Percentiles rank a stretch among this genome's conserved stretches.
phyloP scores from a whole-genome alignment of 257 asterid genomes.

The Ilex asprella region DNA sequence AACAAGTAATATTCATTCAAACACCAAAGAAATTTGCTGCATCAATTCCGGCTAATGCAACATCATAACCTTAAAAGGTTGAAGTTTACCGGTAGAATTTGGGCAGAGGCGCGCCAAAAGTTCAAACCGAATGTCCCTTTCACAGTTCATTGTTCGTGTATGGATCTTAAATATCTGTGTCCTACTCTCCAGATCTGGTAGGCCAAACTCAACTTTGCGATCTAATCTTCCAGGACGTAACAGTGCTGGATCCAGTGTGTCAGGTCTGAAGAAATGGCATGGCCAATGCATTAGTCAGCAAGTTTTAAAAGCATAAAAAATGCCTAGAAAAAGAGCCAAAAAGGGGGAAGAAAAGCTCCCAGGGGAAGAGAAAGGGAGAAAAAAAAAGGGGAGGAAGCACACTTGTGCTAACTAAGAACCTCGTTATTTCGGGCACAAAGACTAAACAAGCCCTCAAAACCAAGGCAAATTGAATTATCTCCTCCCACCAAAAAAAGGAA shows the following conservation, averaged over 20 bases:
- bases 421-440: too few species aligned
- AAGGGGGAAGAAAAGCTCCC: too few species aligned
- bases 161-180: conserved; percentile 78
- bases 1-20: neutral
- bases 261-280: conserved; percentile 49
- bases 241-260: conserved; percentile 91
- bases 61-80: neutral
- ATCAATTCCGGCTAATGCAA: neutral
- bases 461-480: too few species aligned
- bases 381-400: too few species aligned
- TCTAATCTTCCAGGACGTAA: conserved; percentile 92
- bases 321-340: too few species aligned
- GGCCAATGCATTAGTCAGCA: too few species aligned
- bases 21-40: neutral
- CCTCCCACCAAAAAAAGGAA: too few species aligned
- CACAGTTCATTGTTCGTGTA: conserved; percentile 81
- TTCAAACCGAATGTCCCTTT: conserved; percentile 69
- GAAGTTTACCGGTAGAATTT: conserved; percentile 73
- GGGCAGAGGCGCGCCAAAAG: conserved; percentile 94
- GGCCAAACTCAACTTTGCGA: conserved; percentile 93
- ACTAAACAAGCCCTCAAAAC: too few species aligned
- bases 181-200: conserved; percentile 83
- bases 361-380: too few species aligned
- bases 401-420: too few species aligned
- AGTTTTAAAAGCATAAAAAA: too few species aligned